phyloP scores from a whole-genome alignment of 768 basidiomycete species.

The Mycena alexandri region DNA sequence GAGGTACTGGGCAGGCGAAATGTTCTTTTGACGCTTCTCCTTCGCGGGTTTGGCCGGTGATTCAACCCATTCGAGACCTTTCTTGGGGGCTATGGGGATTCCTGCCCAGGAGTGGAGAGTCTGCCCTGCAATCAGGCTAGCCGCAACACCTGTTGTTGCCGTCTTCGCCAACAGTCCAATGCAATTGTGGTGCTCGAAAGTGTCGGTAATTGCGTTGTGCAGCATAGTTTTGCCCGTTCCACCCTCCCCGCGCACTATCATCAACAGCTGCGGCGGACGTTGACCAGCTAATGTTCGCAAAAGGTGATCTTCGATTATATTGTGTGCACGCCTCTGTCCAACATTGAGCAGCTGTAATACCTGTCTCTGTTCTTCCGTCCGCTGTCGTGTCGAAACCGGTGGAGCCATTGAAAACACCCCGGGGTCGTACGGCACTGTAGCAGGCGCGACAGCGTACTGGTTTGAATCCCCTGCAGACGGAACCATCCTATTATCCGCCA shows the following conservation, averaged over 20 bases:
- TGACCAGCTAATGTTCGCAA: conserved; percentile 35
- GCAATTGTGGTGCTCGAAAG: conserved; percentile 42
- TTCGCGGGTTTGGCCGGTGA: background rate
- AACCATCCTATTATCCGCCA: no score
- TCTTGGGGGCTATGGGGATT: conserved; percentile 34
- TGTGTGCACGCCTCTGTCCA: conserved; percentile 49
- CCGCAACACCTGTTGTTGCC: conserved; percentile 56
- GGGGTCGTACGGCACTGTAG: no score
- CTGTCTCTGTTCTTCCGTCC: no score
- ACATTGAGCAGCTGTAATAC: conserved; percentile 23
- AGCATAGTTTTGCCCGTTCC: conserved; percentile 59
- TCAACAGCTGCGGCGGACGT: conserved; percentile 44
- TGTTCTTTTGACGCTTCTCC: conserved; percentile 34
- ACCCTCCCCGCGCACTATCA: conserved; percentile 54
- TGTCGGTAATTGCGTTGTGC: conserved; percentile 52
- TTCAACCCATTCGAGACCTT: background rate
- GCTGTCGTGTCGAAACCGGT: no score
- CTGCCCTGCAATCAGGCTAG: conserved; percentile 53
- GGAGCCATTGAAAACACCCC: no score
- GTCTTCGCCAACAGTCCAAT: conserved; percentile 46
- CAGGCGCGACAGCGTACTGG: no score
- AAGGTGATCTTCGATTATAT: conserved; percentile 48
- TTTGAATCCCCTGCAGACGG: no score
- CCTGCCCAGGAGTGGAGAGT: conserved; percentile 51
- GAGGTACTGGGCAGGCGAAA: conserved; percentile 41